A percentile compares a stretch with the other conserved stretches of the same genome.
phyloP scores from a whole-genome alignment of 2,329 filamentous ascomycete genomes.

The Xylaria sp. region DNA sequence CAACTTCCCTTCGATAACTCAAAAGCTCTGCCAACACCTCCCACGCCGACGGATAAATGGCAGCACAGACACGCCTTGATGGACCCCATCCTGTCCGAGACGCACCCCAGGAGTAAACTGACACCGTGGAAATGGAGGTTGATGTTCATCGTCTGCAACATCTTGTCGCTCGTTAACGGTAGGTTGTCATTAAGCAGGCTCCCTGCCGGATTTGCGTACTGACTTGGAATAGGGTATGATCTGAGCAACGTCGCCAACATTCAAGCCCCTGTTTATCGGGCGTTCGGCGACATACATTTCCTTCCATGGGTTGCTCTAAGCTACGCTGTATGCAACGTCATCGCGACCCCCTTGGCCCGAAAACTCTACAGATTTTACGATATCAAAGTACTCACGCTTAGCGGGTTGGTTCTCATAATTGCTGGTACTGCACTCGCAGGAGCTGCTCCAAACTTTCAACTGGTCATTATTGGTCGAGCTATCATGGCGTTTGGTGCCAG shows the following conservation, averaged over 20 bases:
- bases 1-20: background rate
- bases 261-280: conserved; percentile 67
- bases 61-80: conserved; percentile 30
- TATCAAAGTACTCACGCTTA: conserved; percentile 47
- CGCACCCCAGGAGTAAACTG: conserved; percentile 37
- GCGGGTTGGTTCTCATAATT: conserved; percentile 45
- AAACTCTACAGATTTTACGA: conserved; percentile 51
- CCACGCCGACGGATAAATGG: conserved; percentile 23
- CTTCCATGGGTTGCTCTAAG: conserved; percentile 55
- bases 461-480: conserved; percentile 51
- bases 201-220: conserved; percentile 1
- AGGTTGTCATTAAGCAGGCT: conserved; percentile 24
- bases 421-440: conserved; percentile 44
- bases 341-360: conserved; percentile 51
- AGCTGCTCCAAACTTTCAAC: conserved; percentile 46
- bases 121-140: conserved; percentile 41
- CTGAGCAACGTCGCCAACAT: conserved; percentile 63
- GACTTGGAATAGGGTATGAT: conserved; percentile 52
- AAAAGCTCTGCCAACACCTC: background rate
- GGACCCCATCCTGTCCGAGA: conserved; percentile 24
- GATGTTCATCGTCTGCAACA: conserved; percentile 39
- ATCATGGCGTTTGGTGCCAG: conserved; percentile 51
- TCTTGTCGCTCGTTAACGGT: conserved; percentile 43
- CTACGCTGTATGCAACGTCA: conserved; percentile 51
- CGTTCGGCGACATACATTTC: conserved; percentile 54